Base-by-base conservation (phyloP, 257 asterid genomes). In the Striga asiatica region DNA sequence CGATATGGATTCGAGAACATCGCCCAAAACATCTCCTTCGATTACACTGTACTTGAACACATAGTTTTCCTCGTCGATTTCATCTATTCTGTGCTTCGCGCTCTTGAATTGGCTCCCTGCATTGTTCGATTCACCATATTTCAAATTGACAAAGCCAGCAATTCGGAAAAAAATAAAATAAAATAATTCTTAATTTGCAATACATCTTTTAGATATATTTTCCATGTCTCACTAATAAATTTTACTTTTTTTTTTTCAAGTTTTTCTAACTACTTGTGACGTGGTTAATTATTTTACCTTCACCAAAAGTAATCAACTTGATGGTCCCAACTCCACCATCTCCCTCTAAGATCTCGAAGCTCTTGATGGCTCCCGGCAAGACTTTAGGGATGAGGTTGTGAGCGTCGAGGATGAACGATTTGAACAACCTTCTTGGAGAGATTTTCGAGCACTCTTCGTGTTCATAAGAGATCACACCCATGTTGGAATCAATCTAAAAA, bases 301-400 rank as follows among this genome's bases (percentile, higher is more conserved):
- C 74, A 2, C 76, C 75, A 11, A 70, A 79, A 42, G 67, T 64
- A 55, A 74, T 38, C 34, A 49, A 4, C 59, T 75, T 82, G 62
- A 77, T 8, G 39, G 83, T 74, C 3, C 88, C 93, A 10, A 54
- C 72, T 0, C 82, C 79, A 0, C 88, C 93, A 3, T 77, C 70
- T 1, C 93, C 93, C 21, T 82, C 31, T 1, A 74, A 60, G 69
- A 12, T 71, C 55, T 79, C 74, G 18, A 68, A 58, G 25, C 61
- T 71, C 60, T 77, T 73, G 66, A 82, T 32, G 11, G 74, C 81
- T 10, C 70, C 63, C 3, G 85, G 88, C 42, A 69, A 7, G 48
- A 70, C 54, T 57, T 78, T 69, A 10, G 77, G 81, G 43, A 83
- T 43, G 19, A 83, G 74, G 58, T 59, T 71, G 69, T 80, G 80